A percentile compares a stretch with the other conserved stretches of the same genome.
phyloP scores from a whole-genome alignment of 257 asterid species.

The Mentha longifolia region DNA sequence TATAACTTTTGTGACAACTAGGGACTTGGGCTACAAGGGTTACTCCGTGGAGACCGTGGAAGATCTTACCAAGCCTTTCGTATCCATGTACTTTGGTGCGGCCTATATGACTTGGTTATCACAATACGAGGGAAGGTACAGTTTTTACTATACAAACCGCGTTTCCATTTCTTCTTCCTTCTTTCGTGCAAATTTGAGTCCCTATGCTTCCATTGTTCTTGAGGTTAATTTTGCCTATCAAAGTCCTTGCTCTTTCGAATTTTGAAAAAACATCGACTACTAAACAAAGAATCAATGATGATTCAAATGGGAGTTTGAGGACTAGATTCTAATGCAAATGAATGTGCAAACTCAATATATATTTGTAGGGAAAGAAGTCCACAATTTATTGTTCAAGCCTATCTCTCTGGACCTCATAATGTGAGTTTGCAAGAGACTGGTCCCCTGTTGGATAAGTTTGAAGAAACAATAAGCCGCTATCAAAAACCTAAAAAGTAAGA shows the following conservation, averaged over 20 bases:
- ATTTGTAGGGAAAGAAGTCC: slow-evolving; percentile 70
- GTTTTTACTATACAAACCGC: neutral
- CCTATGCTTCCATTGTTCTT: neutral
- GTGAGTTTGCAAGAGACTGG: slow-evolving; percentile 76
- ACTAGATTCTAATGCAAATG: neutral
- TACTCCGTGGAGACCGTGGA: slow-evolving; percentile 75
- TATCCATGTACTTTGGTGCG: slow-evolving; percentile 94
- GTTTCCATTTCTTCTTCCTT: slow-evolving; percentile 6
- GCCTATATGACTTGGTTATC: slow-evolving; percentile 90
- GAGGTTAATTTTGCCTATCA: neutral
- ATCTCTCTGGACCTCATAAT: slow-evolving; percentile 81
- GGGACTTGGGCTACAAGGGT: slow-evolving; percentile 75
- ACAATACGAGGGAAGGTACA: slow-evolving; percentile 87
- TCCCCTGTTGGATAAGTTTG: slow-evolving; percentile 65
- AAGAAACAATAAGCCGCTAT: slow-evolving; percentile 63
- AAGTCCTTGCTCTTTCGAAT: neutral
- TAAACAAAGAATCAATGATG: neutral
- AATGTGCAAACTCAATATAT: neutral
- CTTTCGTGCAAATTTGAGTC: neutral
- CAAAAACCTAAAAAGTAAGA: slow-evolving; percentile 58
- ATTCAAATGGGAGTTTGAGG: neutral
- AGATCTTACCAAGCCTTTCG: slow-evolving; percentile 87
- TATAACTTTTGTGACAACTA: slow-evolving; percentile 29
- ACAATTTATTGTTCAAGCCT: slow-evolving; percentile 83
- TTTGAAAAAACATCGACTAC: neutral